These are phyloP conservation scores for slime mould (Dictyostelium discoideum) DNA, from an alignment of 78 protist species.

Conservation along the genomic window DNA sequence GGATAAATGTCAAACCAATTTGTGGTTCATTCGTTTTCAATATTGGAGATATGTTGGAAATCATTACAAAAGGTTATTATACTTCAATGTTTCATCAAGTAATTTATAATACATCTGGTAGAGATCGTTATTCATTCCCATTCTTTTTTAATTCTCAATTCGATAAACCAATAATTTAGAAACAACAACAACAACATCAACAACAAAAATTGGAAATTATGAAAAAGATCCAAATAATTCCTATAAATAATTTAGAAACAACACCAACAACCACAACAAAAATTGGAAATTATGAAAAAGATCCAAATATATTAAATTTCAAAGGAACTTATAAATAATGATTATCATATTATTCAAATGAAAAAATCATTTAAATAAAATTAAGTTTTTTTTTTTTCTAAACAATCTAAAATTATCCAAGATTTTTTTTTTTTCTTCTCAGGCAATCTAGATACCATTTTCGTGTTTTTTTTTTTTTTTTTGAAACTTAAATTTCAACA, in stretches of 20 bases:
- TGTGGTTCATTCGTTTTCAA: constrained; percentile 62
- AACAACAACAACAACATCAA: background rate
- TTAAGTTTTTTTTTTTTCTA: too few species aligned
- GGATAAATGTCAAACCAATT: constrained; percentile 61
- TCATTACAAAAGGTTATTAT: constrained; percentile 55
- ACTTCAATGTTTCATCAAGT: constrained; percentile 81
- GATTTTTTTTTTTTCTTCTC: too few species aligned
- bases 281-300: background rate
- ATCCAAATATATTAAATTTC: background rate
- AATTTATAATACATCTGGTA: background rate
- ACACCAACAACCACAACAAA: too few species aligned
- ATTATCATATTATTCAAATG: too few species aligned
- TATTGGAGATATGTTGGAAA: constrained; percentile 85
- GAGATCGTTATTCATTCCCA: constrained; percentile 72
- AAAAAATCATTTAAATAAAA: too few species aligned
- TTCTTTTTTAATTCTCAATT: constrained; percentile 66
- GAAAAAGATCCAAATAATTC: too few species aligned
- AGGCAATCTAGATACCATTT: too few species aligned
- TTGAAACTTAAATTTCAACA: too few species aligned
- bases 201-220: too few species aligned
- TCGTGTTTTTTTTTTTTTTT: too few species aligned
- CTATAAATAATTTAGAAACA: too few species aligned
- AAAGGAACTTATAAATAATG: background rate
- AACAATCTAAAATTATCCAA: too few species aligned
- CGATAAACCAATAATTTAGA: constrained; percentile 2